Conservation (phyloP, 306 rosid genomes). For the Medicago ruthenica region DNA sequence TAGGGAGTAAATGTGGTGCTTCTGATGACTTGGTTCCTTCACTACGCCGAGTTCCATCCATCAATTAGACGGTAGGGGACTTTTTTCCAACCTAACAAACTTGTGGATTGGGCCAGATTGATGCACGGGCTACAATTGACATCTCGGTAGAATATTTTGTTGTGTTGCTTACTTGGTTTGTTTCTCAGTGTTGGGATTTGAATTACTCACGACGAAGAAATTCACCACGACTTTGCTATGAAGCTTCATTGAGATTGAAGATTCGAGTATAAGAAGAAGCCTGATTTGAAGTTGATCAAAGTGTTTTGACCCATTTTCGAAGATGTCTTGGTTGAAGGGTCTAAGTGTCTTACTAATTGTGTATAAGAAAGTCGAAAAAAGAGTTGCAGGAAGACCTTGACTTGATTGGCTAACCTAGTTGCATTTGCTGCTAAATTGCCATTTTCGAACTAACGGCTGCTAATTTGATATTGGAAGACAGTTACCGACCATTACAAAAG, state of each 20-base stretch:
- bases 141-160: not conserved
- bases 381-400: not conserved
- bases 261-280: not conserved
- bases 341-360: not conserved
- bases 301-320: not conserved
- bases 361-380: not conserved
- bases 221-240: not conserved
- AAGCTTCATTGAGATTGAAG: not conserved
- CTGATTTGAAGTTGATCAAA: not conserved
- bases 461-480: not conserved
- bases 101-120: not conserved
- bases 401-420: not conserved
- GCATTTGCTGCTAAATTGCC: not conserved
- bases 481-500: not conserved
- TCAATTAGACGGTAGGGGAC: constrained; percentile 45
- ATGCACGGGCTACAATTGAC: not conserved
- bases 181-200: constrained; percentile 4
- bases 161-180: constrained; percentile 15
- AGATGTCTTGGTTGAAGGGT: not conserved
- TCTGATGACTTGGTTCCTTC: constrained; percentile 47
- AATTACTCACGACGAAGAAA: not conserved
- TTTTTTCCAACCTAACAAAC: not conserved
- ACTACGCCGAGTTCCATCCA: constrained; percentile 51
- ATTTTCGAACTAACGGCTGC: not conserved
- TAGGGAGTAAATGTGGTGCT: constrained; percentile 38